Percentiles rank a stretch among this genome's conserved stretches.
phyloP scores from a whole-genome alignment of 345 rosid species.

The Ceriops zippeliana region DNA sequence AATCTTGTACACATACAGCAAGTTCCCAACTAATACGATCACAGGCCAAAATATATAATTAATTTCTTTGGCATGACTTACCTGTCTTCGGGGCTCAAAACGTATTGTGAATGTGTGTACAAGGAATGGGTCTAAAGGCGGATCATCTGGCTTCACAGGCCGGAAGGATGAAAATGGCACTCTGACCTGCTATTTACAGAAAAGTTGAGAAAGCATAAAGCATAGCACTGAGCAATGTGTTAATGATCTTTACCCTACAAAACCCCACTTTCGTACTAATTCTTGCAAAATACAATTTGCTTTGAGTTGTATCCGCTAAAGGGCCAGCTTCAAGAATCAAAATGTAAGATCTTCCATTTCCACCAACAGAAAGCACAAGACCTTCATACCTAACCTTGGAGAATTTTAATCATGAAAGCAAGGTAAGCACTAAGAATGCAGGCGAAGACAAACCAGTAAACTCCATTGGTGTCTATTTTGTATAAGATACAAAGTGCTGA shows the following conservation, averaged over 20 bases:
- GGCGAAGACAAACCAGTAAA: not conserved
- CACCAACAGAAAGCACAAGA: constrained; percentile 87
- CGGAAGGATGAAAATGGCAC: constrained; percentile 92
- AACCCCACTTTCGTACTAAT: constrained; percentile 86
- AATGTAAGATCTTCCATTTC: constrained; percentile 91
- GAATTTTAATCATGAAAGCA: constrained; percentile 1
- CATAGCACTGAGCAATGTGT: not conserved
- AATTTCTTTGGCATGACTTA: constrained; percentile 25
- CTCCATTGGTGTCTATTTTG: not conserved
- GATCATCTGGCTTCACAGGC: constrained; percentile 94
- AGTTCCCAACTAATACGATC: not conserved
- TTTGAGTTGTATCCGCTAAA: constrained; percentile 72
- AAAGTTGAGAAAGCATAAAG: not conserved
- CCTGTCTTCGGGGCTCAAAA: constrained; percentile 99
- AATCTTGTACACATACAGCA: not conserved
- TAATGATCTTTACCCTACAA: constrained; percentile 59
- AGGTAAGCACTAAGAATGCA: constrained; percentile 1
- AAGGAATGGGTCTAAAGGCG: constrained; percentile 87
- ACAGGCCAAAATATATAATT: not conserved
- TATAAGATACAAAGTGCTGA: not conserved
- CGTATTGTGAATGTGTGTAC: constrained; percentile 86
- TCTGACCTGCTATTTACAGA: constrained; percentile 62
- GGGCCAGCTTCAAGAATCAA: constrained; percentile 97
- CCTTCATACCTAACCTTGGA: constrained; percentile 72
- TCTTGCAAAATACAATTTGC: constrained; percentile 87